Evolutionary conservation across 306 rosid species (phyloP).

Genomic region (Morella rubra): DNA sequence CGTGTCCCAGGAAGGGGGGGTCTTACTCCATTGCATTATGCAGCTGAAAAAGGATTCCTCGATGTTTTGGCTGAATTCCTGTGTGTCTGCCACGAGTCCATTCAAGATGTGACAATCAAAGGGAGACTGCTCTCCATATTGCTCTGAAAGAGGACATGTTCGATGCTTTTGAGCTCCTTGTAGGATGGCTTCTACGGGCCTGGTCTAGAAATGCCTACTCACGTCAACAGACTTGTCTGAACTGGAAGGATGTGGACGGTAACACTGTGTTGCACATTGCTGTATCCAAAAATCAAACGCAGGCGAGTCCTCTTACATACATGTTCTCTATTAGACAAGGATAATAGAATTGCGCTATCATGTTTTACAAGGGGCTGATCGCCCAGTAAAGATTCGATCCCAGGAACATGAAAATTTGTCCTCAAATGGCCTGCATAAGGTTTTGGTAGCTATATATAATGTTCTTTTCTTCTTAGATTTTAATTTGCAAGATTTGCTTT

Average conservation of each 20-base stretch:
- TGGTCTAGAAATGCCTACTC: not conserved
- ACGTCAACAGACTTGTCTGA: not conserved
- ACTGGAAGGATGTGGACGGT: constrained; percentile 23
- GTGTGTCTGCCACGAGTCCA: not conserved
- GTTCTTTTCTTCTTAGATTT: too few relatives aligned
- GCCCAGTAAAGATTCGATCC: too few relatives aligned
- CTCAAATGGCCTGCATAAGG: too few relatives aligned
- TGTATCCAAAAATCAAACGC: not conserved
- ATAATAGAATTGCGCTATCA: too few relatives aligned
- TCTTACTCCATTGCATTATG: not conserved
- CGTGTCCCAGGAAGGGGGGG: not conserved
- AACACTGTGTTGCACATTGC: constrained; percentile 37
- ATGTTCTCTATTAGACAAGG: too few relatives aligned
- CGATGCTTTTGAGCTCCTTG: not conserved
- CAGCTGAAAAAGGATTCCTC: not conserved
- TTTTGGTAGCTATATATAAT: too few relatives aligned
- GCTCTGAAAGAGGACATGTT: not conserved
- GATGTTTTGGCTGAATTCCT: not conserved
- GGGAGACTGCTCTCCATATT: not conserved
- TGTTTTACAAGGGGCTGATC: too few relatives aligned
- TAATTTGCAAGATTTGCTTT: too few relatives aligned
- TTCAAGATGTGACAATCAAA: not conserved
- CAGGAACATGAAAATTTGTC: too few relatives aligned
- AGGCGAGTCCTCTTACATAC: constrained; percentile 11
- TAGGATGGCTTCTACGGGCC: not conserved